Evolutionary conservation across 257 asterid species (phyloP).

Genomic region (Fraxinus excelsior): DNA sequence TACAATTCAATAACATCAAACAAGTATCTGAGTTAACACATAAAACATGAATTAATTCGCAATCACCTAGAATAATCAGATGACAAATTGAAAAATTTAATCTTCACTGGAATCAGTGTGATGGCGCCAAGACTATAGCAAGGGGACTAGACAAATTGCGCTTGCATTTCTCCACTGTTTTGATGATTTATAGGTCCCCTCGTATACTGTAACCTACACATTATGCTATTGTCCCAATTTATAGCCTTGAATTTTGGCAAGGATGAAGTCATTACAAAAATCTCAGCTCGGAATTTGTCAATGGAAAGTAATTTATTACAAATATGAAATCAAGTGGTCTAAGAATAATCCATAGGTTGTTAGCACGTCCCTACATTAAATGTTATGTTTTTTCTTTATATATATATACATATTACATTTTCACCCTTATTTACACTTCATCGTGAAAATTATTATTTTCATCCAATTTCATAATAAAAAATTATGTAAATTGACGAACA

Average conservation of each 20-base stretch:
- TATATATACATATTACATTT: too few species aligned
- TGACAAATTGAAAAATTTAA: constrained; percentile 29
- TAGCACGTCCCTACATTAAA: too few species aligned
- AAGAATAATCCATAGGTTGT: too few species aligned
- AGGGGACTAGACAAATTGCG: constrained; percentile 2
- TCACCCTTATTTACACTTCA: too few species aligned
- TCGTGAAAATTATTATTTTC: too few species aligned
- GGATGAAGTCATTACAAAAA: constrained; percentile 27
- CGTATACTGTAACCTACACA: constrained; percentile 21
- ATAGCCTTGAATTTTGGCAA: constrained; percentile 21
- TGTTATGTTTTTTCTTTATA: too few species aligned
- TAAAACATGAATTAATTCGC: neutral
- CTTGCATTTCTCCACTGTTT: constrained; percentile 12
- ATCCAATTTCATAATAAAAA: too few species aligned
- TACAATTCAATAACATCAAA: constrained; percentile 8
- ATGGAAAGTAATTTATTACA: neutral
- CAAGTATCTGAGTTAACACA: neutral
- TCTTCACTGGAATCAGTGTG: constrained; percentile 13
- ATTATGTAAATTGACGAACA: too few species aligned
- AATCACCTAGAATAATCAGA: constrained; percentile 31
- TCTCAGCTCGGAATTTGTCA: constrained; percentile 5
- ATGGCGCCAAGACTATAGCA: constrained; percentile 29
- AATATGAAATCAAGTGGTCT: too few species aligned
- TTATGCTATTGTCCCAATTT: constrained; percentile 28
- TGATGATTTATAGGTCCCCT: neutral